Evolutionary conservation across 78 protist genomes (phyloP).

Genomic region (Mantamonas sphyraenae): DNA sequence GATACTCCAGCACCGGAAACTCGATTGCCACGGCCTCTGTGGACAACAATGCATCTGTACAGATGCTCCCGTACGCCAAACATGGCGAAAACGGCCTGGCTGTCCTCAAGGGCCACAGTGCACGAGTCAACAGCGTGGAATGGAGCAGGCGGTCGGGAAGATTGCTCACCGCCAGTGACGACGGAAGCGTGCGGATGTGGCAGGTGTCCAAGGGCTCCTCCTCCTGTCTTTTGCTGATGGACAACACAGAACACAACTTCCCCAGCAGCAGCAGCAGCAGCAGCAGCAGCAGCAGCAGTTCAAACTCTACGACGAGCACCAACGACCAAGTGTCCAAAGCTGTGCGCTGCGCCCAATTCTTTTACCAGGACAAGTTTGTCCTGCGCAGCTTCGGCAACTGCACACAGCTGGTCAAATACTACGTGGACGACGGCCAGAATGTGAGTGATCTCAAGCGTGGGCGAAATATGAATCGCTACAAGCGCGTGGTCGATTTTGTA

Average conservation of each 20-base stretch:
- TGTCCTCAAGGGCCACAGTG: background rate
- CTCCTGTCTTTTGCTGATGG: background rate
- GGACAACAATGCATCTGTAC: background rate
- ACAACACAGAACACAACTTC: no score
- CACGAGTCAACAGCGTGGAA: background rate
- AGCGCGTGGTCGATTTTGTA: no score
- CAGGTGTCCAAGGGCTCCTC: background rate
- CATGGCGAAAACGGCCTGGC: no score
- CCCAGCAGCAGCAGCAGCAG: no score
- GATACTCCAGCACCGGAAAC: background rate
- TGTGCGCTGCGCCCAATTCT: background rate
- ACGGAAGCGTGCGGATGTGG: background rate
- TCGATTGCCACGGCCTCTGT: background rate
- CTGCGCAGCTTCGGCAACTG: background rate
- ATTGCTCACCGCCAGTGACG: background rate
- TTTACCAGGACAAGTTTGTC: background rate
- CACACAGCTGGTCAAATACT: no score
- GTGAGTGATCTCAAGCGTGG: no score
- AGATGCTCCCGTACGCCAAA: background rate
- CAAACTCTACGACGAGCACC: background rate
- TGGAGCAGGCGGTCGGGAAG: background rate
- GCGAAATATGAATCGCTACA: no score
- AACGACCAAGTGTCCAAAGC: background rate
- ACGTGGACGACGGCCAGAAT: no score
- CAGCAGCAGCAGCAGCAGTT: background rate